Conservation (phyloP, 2,329 filamentous ascomycete species). For the Trichoderma cornu-damae region DNA sequence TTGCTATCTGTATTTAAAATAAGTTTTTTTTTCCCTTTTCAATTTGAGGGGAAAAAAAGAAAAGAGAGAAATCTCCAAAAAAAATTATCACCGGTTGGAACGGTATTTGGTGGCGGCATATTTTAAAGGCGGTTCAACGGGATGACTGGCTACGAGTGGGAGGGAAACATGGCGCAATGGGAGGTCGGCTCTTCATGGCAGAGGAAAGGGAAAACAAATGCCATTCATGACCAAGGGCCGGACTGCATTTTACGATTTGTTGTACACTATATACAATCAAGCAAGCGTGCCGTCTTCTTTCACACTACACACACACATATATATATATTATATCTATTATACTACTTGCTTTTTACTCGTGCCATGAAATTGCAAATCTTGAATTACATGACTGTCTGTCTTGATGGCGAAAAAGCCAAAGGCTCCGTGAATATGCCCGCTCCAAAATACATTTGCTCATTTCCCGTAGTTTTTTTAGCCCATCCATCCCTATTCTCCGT, state of each 20-base stretch:
- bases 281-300: slow-evolving; percentile 6
- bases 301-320: no score
- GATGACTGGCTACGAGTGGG: not conserved
- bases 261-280: slow-evolving; percentile 19
- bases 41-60: not conserved
- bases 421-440: not conserved
- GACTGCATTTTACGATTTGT: not conserved
- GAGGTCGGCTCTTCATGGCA: slow-evolving; percentile 8
- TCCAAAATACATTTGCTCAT: not conserved
- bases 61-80: not conserved
- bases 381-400: no score
- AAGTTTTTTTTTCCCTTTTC: not conserved
- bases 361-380: no score
- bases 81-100: not conserved
- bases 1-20: no score
- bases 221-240: not conserved
- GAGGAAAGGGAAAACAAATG: not conserved
- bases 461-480: no score
- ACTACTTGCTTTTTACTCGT: no score
- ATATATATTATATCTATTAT: no score
- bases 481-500: no score
- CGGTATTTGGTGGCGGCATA: not conserved
- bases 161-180: slow-evolving; percentile 18
- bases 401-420: no score
- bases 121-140: slow-evolving; percentile 16